These are phyloP conservation scores for Erythrobasidium hasegawianum DNA, from an alignment of 1,284 basidiomycete species.

Conservation along the genomic window DNA sequence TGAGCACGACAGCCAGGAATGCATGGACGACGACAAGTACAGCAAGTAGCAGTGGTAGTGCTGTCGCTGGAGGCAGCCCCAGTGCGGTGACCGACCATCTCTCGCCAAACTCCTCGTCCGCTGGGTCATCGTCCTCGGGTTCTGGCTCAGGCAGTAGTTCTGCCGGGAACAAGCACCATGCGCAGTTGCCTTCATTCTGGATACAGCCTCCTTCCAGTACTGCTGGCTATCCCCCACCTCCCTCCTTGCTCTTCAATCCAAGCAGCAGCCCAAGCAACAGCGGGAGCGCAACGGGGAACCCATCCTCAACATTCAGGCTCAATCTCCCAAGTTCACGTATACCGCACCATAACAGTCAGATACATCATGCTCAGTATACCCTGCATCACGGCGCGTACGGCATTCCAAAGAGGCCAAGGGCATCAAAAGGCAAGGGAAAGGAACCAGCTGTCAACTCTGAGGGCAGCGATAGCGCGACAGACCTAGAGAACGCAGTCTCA, in stretches of 20 bases:
- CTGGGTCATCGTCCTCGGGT: not conserved
- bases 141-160: constrained; percentile 10
- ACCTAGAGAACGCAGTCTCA: constrained; percentile 1
- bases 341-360: constrained; percentile 6
- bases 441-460: constrained; percentile 22
- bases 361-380: constrained; percentile 7
- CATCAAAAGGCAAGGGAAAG: constrained; percentile 43
- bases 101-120: constrained; percentile 9
- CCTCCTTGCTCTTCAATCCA: constrained; percentile 37
- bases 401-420: constrained; percentile 49
- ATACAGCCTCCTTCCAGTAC: constrained; percentile 8
- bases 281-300: not conserved
- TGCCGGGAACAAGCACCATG: too few relatives aligned
- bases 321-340: not conserved
- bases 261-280: constrained; percentile 29
- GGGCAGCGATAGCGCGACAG: not conserved
- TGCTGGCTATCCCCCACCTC: not conserved
- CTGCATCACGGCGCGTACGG: constrained; percentile 50
- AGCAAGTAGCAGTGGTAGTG: not conserved
- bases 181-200: constrained; percentile 17
- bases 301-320: not conserved
- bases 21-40: not conserved
- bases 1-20: constrained; percentile 1
- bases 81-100: not conserved
- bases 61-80: too few relatives aligned